phyloP scores from a whole-genome alignment of 495 filamentous ascomycete genomes.

The Neurospora sp. region DNA sequence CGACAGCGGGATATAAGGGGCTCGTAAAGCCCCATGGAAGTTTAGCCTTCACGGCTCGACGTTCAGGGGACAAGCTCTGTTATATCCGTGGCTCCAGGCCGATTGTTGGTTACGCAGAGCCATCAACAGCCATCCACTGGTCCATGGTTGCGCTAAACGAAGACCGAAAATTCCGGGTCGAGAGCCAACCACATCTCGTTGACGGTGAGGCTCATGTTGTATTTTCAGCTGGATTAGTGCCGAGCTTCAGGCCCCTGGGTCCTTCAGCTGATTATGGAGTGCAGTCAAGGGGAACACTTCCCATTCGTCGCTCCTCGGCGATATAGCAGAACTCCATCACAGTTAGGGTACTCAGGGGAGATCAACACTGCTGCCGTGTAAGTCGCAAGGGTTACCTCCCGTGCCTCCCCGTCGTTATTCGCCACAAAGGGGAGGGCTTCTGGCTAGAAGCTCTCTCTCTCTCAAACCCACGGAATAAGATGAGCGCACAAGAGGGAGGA shows the following conservation, averaged over 20 bases:
- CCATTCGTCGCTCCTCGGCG: not conserved
- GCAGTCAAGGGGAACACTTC: not conserved
- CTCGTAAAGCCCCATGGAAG: not conserved
- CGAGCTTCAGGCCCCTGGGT: not conserved
- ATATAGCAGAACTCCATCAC: not conserved
- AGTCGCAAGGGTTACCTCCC: not conserved
- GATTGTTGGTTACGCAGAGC: not conserved
- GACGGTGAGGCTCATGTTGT: not conserved
- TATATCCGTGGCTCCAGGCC: not conserved
- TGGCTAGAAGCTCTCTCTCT: not conserved
- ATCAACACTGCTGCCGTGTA: not conserved
- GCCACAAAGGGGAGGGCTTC: not conserved
- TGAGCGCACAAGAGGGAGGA: not conserved
- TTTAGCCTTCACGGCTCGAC: not conserved
- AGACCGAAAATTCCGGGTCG: not conserved
- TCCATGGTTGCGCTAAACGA: not conserved
- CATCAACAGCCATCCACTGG: not conserved
- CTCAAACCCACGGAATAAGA: not conserved
- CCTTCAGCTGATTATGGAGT: not conserved
- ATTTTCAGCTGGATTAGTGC: not conserved
- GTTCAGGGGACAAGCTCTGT: not conserved
- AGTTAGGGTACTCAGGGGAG: not conserved
- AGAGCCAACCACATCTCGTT: not conserved
- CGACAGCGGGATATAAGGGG: not conserved
- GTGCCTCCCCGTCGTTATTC: not conserved